phyloP scores from a whole-genome alignment of 352 stramenopile species.

The Globisporangium irregulare region DNA sequence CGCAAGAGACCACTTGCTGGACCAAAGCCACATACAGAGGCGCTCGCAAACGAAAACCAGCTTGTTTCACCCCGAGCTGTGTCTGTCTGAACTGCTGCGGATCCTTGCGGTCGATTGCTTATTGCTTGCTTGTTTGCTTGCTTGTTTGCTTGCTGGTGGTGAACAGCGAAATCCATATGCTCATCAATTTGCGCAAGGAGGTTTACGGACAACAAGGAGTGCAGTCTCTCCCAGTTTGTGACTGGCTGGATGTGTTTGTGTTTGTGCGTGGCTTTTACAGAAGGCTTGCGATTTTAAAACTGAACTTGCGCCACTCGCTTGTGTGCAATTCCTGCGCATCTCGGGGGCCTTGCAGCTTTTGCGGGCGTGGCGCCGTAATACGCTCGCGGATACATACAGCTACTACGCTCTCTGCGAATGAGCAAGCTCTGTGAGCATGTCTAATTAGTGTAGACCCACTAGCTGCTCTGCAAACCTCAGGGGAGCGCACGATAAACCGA shows the following conservation, averaged over 20 bases:
- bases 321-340: not conserved
- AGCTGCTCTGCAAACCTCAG: no score
- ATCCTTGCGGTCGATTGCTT: not conserved
- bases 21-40: not conserved
- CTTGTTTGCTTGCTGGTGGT: not conserved
- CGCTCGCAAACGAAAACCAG: slow-evolving; percentile 9
- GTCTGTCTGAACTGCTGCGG: not conserved
- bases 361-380: not conserved
- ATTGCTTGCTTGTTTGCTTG: not conserved
- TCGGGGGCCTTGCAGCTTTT: not conserved
- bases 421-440: no score
- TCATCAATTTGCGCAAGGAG: no score
- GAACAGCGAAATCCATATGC: not conserved
- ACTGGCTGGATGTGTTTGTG: not conserved
- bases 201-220: not conserved
- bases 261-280: not conserved
- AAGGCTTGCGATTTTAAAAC: not conserved
- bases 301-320: not conserved
- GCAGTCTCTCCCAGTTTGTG: not conserved
- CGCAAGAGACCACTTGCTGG: not conserved
- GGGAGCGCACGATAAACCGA: no score
- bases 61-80: not conserved
- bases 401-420: not conserved
- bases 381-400: not conserved
- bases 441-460: no score